Evolutionary conservation across 2,329 filamentous ascomycete genomes (phyloP).

Genomic region (Uncinocarpus reesii): DNA sequence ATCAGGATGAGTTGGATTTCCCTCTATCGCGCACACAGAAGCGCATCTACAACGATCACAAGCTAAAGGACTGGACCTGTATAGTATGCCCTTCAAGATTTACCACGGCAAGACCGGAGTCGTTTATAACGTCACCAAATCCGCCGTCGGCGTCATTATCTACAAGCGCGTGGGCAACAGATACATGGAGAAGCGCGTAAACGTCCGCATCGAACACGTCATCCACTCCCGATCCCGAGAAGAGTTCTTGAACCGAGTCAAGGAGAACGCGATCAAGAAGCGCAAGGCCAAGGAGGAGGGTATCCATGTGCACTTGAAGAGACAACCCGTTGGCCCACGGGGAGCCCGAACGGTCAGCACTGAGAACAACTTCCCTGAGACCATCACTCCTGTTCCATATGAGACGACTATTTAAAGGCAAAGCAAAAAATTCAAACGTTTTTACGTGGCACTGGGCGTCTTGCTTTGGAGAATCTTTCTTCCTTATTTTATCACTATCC

Average conservation of each 20-base stretch:
- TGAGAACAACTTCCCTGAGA: slow-evolving; percentile 80
- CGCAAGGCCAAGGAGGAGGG: slow-evolving; percentile 86
- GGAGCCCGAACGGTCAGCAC: slow-evolving; percentile 68
- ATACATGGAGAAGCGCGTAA: slow-evolving; percentile 99
- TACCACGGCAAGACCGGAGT: slow-evolving; percentile 99
- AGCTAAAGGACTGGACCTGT: slow-evolving; percentile 17
- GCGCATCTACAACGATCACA: neutral
- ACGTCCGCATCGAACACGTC: slow-evolving; percentile 97
- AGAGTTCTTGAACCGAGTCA: slow-evolving; percentile 92
- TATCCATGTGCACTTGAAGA: slow-evolving; percentile 82
- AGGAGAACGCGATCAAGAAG: slow-evolving; percentile 89
- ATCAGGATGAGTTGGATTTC: neutral
- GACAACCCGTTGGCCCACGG: slow-evolving; percentile 69
- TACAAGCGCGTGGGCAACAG: slow-evolving; percentile 99
- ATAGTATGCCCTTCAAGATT: slow-evolving; percentile 96
- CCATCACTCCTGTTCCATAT: slow-evolving; percentile 82
- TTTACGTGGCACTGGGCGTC: slow-evolving; percentile 28
- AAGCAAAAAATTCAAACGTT: slow-evolving; percentile 20
- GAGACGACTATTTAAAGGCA: slow-evolving; percentile 93
- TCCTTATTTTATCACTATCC: slow-evolving; percentile 22
- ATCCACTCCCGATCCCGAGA: slow-evolving; percentile 87
- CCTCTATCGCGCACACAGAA: neutral
- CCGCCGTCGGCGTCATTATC: slow-evolving; percentile 94
- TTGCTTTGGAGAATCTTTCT: slow-evolving; percentile 5
- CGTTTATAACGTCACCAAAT: slow-evolving; percentile 98